phyloP scores from a whole-genome alignment of 108 stramenopile species.

The Pseudonitzschia multiseries region DNA sequence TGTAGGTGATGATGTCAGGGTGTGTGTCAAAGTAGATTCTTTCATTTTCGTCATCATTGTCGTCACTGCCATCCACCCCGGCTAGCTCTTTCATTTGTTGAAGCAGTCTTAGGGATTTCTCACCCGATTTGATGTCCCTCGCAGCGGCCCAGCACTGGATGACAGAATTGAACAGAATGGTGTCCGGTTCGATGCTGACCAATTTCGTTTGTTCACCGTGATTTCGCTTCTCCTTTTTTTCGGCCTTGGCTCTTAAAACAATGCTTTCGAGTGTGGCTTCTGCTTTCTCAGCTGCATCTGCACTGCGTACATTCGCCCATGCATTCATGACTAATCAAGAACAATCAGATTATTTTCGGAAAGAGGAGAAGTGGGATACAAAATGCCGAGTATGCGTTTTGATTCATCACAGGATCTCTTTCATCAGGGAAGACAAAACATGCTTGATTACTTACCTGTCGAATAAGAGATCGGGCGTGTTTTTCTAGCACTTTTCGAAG shows the following conservation, averaged over 20 bases:
- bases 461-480: slow-evolving; percentile 29
- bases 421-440: too few species aligned
- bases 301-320: slow-evolving; percentile 32
- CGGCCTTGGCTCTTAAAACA: slow-evolving; percentile 23
- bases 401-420: too few species aligned
- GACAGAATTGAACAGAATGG: slow-evolving; percentile 54
- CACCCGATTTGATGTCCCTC: slow-evolving; percentile 43
- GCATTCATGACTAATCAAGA: slow-evolving; percentile 38
- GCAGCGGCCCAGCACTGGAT: slow-evolving; percentile 55
- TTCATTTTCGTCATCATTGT: background rate
- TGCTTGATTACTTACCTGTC: slow-evolving; percentile 21
- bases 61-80: slow-evolving; percentile 5
- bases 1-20: slow-evolving; percentile 71
- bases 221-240: slow-evolving; percentile 26
- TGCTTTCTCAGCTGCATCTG: slow-evolving; percentile 40
- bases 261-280: slow-evolving; percentile 41
- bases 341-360: background rate
- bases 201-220: slow-evolving; percentile 16
- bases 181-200: slow-evolving; percentile 44
- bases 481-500: background rate
- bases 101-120: slow-evolving; percentile 50
- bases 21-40: slow-evolving; percentile 28
- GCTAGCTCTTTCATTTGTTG: slow-evolving; percentile 49
- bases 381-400: too few species aligned
- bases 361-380: too few species aligned